Base-by-base conservation (phyloP, 164 flowering plant genomes). In the Annona squamosa region DNA sequence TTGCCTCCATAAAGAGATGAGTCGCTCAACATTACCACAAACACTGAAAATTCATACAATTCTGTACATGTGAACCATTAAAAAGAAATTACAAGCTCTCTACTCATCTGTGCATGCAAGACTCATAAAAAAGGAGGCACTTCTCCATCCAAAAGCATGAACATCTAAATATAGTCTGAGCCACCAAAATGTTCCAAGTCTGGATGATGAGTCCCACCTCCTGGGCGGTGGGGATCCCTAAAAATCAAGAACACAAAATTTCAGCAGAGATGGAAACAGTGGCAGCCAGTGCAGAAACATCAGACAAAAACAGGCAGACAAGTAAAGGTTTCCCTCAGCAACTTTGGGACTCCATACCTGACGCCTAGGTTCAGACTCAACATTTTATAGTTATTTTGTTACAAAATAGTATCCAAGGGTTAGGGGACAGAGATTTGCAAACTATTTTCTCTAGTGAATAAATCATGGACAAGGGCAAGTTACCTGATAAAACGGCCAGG, bases 401-500 rank as follows among this genome's bases (percentile, higher is more conserved):
- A 26, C 37, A 26, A 26, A 26, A 26, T 26, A 26, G 37, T 26
- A 26, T 26, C 37, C 37, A 26, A 26, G 37, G 37, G 37, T 26
- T 26, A 26, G 37, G 37, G 37, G 37, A 26, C 37, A 26, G 37
- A 26, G 37, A 26, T 26, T 26, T 26, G 37, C 37, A 26, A 26
- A 26, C 37, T 26, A 26, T 26, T 26, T 26, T 26, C 37, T 26
- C 37, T 26, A 26, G 37, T 26, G 37, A 26, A 26, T 26, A 26
- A 26, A 26, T 26, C 37, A 26, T 26, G 37, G 1, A 26, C 37
- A 26, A 26, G 5, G 7, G 66, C 18, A 13, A 66, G 43, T 42
- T 42, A 91, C 97, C 97, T 86, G 70, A 57, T 69, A 80, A 86
- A 87, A 10, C 90, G 84, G 48, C 69, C 70, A 4, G 92, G 96